Percentiles rank a stretch among this genome's conserved stretches.
phyloP scores from a whole-genome alignment of 179 eudicot species.

The Amaranthus tricolor region DNA sequence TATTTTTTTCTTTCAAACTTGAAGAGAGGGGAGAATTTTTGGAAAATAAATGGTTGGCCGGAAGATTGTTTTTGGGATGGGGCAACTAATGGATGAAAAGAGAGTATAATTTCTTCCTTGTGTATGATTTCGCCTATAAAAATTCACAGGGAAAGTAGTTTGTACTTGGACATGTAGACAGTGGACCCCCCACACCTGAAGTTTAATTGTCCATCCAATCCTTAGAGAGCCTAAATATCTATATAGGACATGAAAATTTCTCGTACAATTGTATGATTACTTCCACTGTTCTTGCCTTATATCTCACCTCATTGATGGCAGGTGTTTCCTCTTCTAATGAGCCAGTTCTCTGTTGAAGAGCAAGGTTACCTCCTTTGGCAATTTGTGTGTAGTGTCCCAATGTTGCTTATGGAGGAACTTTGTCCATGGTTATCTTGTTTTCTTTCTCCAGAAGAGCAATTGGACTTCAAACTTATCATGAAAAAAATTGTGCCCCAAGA shows the following conservation, averaged over 20 bases:
- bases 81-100: too few relatives aligned
- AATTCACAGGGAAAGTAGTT: too few relatives aligned
- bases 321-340: conserved; percentile 73
- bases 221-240: background rate
- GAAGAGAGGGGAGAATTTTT: too few relatives aligned
- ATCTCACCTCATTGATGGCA: conserved; percentile 31
- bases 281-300: background rate
- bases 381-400: conserved; percentile 72
- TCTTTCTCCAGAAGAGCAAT: conserved; percentile 64
- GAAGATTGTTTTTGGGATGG: too few relatives aligned
- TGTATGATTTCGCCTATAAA: too few relatives aligned
- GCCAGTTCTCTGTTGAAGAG: conserved; percentile 59
- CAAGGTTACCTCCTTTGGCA: conserved; percentile 89
- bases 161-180: too few relatives aligned
- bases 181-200: too few relatives aligned
- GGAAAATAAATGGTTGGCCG: too few relatives aligned
- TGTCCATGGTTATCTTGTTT: conserved; percentile 71
- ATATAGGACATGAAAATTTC: background rate
- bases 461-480: conserved; percentile 49
- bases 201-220: background rate
- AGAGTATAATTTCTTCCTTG: too few relatives aligned
- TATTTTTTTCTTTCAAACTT: too few relatives aligned
- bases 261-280: background rate
- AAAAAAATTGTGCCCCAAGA: conserved; percentile 63
- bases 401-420: conserved; percentile 62